These are phyloP conservation scores for Pythium rhizo-oryzae DNA, from an alignment of 352 stramenopile genomes.

Conservation along the genomic window DNA sequence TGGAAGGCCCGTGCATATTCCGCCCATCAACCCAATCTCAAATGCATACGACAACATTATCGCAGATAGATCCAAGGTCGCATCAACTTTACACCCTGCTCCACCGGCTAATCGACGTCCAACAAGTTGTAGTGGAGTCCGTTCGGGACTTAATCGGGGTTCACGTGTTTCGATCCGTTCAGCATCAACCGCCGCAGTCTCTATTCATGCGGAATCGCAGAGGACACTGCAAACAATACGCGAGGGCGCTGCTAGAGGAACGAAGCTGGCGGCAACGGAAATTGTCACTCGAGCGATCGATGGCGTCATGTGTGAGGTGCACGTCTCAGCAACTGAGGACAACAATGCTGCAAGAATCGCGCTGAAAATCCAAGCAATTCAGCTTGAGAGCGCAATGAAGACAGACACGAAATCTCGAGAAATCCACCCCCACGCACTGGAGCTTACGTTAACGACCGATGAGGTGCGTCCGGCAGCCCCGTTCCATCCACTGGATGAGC, in stretches of 20 bases:
- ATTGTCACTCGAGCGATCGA: neutral
- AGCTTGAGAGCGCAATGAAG: neutral
- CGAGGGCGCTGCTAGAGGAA: neutral
- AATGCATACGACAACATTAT: neutral
- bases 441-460: conserved; percentile 4
- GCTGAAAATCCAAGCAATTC: neutral
- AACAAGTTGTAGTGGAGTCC: neutral
- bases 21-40: neutral
- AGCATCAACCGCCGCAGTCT: no score
- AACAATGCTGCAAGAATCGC: neutral
- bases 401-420: neutral
- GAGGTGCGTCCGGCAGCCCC: neutral
- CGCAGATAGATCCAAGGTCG: neutral
- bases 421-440: neutral
- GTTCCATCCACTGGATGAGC: neutral
- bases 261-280: neutral
- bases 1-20: neutral
- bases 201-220: no score
- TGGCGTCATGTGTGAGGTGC: conserved; percentile 12
- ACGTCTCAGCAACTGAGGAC: neutral
- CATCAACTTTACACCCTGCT: conserved; percentile 2
- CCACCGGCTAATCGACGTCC: neutral
- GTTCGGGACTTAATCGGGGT: neutral
- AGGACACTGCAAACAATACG: neutral
- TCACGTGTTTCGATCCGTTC: neutral